These are phyloP conservation scores for Trametes pubescens DNA, from an alignment of 1,284 basidiomycete genomes.

Conservation along the genomic window DNA sequence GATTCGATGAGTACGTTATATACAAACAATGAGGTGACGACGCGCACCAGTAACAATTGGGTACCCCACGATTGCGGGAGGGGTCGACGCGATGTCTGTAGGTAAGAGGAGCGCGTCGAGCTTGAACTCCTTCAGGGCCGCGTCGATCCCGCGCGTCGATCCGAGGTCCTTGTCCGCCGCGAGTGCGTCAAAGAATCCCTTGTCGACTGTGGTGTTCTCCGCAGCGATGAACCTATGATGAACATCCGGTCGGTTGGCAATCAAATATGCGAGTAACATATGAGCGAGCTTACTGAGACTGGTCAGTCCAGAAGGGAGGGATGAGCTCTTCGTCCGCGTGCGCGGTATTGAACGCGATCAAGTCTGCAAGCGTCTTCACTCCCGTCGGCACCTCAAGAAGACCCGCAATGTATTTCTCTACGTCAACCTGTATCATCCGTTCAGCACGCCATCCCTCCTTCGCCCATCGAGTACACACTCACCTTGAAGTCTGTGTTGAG, in stretches of 20 bases:
- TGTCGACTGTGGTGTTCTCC: constrained; percentile 46
- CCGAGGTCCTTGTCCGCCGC: constrained; percentile 48
- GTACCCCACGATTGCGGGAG: constrained; percentile 52
- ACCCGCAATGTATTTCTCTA: constrained; percentile 45
- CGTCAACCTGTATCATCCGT: constrained; percentile 38
- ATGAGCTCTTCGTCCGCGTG: constrained; percentile 51
- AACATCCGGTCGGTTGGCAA: not conserved
- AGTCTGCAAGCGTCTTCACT: constrained; percentile 47
- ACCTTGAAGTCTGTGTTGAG: constrained; percentile 54
- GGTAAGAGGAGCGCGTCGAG: constrained; percentile 57
- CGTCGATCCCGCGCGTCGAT: constrained; percentile 54
- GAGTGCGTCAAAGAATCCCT: constrained; percentile 50
- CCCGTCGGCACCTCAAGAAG: constrained; percentile 46
- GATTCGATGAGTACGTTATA: not conserved
- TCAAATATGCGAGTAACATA: not conserved
- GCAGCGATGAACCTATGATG: constrained; percentile 47
- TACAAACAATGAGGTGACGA: not conserved
- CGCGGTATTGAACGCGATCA: constrained; percentile 52
- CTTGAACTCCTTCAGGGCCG: constrained; percentile 48
- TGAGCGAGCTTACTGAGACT: constrained; percentile 45
- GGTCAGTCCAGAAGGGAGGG: constrained; percentile 49
- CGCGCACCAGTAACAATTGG: constrained; percentile 49
- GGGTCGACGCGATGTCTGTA: constrained; percentile 41
- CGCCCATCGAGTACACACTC: constrained; percentile 6
- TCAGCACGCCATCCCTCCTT: not conserved